phyloP scores from a whole-genome alignment of 345 rosid genomes.

The Dipteronia dyeriana region DNA sequence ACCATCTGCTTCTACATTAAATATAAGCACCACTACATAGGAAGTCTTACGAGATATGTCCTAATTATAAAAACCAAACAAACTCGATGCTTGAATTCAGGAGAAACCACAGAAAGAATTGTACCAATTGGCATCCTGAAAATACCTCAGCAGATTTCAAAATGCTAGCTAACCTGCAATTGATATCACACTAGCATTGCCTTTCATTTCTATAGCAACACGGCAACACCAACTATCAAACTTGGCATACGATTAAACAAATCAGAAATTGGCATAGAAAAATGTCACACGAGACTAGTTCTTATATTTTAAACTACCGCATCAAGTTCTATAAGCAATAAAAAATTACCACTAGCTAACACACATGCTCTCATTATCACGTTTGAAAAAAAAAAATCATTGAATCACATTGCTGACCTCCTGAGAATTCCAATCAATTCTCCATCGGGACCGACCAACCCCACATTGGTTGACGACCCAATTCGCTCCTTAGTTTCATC shows the following conservation, averaged over 20 bases:
- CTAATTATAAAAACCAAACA: not conserved
- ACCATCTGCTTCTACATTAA: too few relatives aligned
- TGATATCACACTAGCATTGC: not conserved
- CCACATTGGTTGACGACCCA: conserved; percentile 59
- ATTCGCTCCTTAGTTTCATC: conserved; percentile 69
- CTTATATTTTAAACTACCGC: not conserved
- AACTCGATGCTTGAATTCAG: not conserved
- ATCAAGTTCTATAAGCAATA: not conserved
- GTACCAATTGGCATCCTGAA: not conserved
- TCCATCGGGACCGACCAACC: conserved; percentile 60
- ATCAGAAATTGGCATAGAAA: not conserved
- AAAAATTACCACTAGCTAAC: not conserved
- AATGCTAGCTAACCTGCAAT: too few relatives aligned
- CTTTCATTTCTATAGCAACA: not conserved
- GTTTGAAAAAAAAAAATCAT: not conserved
- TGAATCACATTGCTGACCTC: conserved; percentile 40
- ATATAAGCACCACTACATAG: too few relatives aligned
- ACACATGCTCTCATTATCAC: not conserved
- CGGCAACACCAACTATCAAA: not conserved
- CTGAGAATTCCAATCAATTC: conserved; percentile 68
- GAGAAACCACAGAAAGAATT: not conserved
- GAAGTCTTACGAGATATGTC: too few relatives aligned
- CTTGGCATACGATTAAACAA: not conserved
- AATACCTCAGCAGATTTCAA: not conserved
- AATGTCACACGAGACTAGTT: not conserved